Conservation (phyloP, 208 protist species). For the Trypanosoma melophagium region DNA sequence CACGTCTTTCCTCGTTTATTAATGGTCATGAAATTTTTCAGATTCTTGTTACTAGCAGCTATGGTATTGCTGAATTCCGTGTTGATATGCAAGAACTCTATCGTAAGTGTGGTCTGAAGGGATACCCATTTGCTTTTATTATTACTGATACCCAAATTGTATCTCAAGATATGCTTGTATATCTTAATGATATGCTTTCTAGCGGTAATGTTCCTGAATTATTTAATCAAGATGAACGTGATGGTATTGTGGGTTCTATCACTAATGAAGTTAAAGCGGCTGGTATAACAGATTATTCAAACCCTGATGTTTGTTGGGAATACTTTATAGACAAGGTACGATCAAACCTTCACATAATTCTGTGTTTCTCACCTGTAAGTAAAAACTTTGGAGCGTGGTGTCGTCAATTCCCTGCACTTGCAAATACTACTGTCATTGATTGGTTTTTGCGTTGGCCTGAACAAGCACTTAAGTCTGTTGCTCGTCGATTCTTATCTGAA, state of each 20-base stretch:
- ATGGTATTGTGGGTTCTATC: constrained; percentile 88
- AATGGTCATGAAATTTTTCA: constrained; percentile 97
- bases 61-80: constrained; percentile 96
- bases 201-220: constrained; percentile 96
- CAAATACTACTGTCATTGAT: constrained; percentile 98
- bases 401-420: constrained; percentile 98
- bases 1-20: constrained; percentile 96
- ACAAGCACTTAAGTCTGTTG: constrained; percentile 97
- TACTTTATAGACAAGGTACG: constrained; percentile 97
- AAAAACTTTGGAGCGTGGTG: constrained; percentile 96
- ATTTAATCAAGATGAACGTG: constrained; percentile 93
- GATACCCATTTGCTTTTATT: constrained; percentile 94
- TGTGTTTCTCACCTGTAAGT: constrained; percentile 98
- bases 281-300: constrained; percentile 89
- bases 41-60: constrained; percentile 96
- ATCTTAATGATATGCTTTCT: constrained; percentile 98
- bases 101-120: constrained; percentile 94
- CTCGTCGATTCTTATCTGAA: constrained; percentile 90
- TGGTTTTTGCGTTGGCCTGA: constrained; percentile 99
- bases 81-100: constrained; percentile 96
- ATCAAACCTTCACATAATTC: constrained; percentile 95
- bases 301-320: constrained; percentile 93
- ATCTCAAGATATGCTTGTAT: constrained; percentile 95
- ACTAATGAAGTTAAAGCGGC: constrained; percentile 92
- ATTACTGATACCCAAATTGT: constrained; percentile 98